Evolutionary conservation across 768 basidiomycete species (phyloP).

Genomic region (Saitozyma podzolica): DNA sequence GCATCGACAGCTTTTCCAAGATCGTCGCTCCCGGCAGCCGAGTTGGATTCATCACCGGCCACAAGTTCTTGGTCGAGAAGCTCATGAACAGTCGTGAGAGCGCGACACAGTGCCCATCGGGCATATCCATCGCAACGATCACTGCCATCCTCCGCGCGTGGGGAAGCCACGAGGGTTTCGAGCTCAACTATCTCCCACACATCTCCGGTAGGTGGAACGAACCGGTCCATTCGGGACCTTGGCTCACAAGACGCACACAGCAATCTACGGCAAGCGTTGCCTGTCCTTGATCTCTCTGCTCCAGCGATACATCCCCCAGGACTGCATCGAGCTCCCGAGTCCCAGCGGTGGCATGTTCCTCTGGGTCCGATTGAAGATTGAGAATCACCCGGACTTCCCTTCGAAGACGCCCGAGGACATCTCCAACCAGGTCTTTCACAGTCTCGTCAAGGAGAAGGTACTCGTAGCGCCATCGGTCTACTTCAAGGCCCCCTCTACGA

Average conservation of each 20-base stretch:
- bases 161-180: conserved; percentile 41
- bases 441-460: conserved; percentile 18
- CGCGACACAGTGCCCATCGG: conserved; percentile 35
- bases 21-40: conserved; percentile 42
- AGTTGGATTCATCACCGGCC: conserved; percentile 38
- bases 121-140: conserved; percentile 37
- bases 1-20: conserved; percentile 44
- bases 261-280: conserved; percentile 34
- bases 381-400: conserved; percentile 19
- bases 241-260: not conserved
- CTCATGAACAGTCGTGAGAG: conserved; percentile 36
- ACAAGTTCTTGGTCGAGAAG: conserved; percentile 24
- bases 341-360: conserved; percentile 35
- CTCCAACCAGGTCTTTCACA: conserved; percentile 13
- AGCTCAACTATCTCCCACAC: conserved; percentile 40
- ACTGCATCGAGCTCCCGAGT: conserved; percentile 9
- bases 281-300: conserved; percentile 18
- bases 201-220: conserved; percentile 30
- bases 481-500: conserved; percentile 24
- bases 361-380: conserved; percentile 26
- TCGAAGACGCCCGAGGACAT: conserved; percentile 18
- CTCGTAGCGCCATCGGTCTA: conserved; percentile 15
- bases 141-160: conserved; percentile 33
- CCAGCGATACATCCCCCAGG: conserved; percentile 17
- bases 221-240: not conserved